Base-by-base conservation (phyloP, 768 basidiomycete genomes). In the Trametes cubensis region DNA sequence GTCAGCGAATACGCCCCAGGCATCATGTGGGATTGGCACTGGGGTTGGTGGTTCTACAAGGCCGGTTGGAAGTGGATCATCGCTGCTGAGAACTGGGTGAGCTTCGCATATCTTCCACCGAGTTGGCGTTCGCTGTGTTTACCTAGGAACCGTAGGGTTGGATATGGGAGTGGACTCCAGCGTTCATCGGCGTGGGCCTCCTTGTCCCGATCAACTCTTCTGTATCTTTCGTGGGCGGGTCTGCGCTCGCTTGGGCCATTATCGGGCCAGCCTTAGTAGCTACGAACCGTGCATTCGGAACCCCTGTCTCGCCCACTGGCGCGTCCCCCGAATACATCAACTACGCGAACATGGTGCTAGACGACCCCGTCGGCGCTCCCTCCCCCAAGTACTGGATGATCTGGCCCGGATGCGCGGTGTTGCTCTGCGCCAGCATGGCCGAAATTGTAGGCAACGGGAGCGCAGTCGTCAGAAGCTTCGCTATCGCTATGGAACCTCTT, bases 301-400 rank as follows among this genome's bases (percentile, higher is more conserved):
- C 28, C 13, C 50, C 65, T 6, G 49, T 30, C 20, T 61, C 63
- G 1, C 15, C 55, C 15, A 46, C 55, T 17, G 60, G 60, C 6
- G 56, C 48, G 28, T 64, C 57, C 49, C 67, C 67, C 2, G 67
- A 61, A 15, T 69, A 69, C 54, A 57, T 69, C 50, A 64, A 64
- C 51, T 65, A 63, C 53, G 53, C 62, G 25, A 62, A 64, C 63
- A 69, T 69, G 67, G 60, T 63, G 11, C 67, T 69, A 45, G 55
- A 50, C 47, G 67, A 69, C 30, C 67, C 67, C 13, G 65, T 69
- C 20, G 58, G 64, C 45, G 34, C 49, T 6, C 67, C 67, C 4
- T 66, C 65, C 8, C 67, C 67, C 3, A 63, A 66, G 61, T 69
- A 69, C 58, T 69, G 67, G 67, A 64, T 69, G 63, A 69, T 69